phyloP scores from a whole-genome alignment of 2,329 filamentous ascomycete genomes.

The Xylaria digitata region DNA sequence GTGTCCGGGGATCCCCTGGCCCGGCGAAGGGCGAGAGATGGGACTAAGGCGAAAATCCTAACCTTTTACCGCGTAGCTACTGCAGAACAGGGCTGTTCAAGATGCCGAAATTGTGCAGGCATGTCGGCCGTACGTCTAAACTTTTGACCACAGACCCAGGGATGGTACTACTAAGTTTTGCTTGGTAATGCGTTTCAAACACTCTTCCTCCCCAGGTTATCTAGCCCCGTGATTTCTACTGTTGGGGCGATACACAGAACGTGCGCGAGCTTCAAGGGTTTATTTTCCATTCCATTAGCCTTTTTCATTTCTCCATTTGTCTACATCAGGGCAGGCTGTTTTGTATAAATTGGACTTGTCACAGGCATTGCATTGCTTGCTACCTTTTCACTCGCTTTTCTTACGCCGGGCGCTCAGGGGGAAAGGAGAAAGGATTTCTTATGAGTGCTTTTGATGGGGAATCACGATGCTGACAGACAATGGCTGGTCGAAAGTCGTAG shows the following conservation, averaged over 20 bases:
- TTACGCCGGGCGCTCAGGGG: neutral
- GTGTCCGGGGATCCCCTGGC: neutral
- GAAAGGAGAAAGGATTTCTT: neutral
- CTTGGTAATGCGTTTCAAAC: conserved; percentile 8
- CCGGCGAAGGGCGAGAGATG: neutral
- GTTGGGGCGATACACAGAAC: neutral
- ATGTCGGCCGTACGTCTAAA: neutral
- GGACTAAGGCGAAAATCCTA: conserved; percentile 4
- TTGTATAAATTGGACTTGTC: neutral
- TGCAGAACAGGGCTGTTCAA: neutral
- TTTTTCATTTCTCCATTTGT: neutral
- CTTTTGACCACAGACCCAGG: neutral
- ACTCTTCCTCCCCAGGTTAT: neutral
- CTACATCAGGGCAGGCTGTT: neutral
- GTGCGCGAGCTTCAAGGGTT: neutral
- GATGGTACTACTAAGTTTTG: neutral
- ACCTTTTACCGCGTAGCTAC: neutral
- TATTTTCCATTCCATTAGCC: neutral
- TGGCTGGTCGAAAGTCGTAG: too few species aligned
- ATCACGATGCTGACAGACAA: too few species aligned
- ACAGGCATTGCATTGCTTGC: neutral
- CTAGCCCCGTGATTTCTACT: neutral
- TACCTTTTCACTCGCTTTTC: neutral
- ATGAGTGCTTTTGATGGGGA: too few species aligned
- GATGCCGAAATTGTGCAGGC: neutral